Conservation (phyloP, 305 asterid species). For the Fraxinus dipetala region DNA sequence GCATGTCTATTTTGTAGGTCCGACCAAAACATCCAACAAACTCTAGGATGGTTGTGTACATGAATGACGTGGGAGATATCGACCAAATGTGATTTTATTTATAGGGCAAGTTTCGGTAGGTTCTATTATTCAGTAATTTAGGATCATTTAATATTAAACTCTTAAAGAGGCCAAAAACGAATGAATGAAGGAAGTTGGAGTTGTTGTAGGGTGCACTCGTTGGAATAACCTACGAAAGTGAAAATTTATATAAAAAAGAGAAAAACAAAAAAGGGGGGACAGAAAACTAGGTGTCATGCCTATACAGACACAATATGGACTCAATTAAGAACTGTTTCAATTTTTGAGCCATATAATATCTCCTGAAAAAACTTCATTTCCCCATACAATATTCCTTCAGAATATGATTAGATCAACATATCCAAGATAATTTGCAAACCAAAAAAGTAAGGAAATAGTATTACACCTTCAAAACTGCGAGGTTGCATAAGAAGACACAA, state of each 20-base stretch:
- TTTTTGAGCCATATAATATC: background rate
- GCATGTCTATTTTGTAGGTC: background rate
- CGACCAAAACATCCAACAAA: background rate
- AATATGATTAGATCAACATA: background rate
- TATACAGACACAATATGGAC: background rate
- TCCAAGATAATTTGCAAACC: conserved; percentile 12
- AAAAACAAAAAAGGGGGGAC: background rate
- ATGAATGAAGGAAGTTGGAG: background rate
- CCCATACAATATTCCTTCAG: background rate
- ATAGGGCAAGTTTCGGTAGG: background rate
- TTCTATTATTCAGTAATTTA: background rate
- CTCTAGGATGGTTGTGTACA: background rate
- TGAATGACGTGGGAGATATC: background rate
- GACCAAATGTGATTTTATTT: background rate
- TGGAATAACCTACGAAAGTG: background rate
- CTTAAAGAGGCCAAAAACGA: background rate
- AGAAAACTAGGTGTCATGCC: background rate
- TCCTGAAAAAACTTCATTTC: background rate
- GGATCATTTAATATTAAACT: background rate
- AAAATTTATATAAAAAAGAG: background rate
- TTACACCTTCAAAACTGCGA: background rate
- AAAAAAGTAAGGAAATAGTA: conserved; percentile 15
- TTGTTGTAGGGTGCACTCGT: background rate
- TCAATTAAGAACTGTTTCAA: background rate
- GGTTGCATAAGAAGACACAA: background rate